These are phyloP conservation scores for Orbilia oligospora DNA, from an alignment of 2,329 filamentous ascomycete genomes.

Conservation along the genomic window DNA sequence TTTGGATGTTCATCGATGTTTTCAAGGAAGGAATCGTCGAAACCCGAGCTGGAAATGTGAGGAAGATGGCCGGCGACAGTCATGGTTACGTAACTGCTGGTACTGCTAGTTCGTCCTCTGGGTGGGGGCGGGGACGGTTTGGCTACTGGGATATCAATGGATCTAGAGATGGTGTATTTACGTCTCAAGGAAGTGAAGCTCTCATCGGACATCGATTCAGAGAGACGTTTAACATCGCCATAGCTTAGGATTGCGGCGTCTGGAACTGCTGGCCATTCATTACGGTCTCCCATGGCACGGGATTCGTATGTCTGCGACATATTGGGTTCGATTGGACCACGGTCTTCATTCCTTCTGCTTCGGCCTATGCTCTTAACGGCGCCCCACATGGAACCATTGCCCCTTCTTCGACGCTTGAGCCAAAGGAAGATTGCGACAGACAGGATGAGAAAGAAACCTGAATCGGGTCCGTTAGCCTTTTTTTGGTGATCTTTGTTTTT, in stretches of 20 bases:
- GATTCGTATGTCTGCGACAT: slow-evolving; percentile 36
- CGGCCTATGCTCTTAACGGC: not conserved
- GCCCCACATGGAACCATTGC: slow-evolving; percentile 18
- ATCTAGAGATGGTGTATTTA: slow-evolving; percentile 58
- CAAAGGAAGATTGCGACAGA: slow-evolving; percentile 38
- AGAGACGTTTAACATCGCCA: slow-evolving; percentile 40
- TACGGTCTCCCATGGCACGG: slow-evolving; percentile 28
- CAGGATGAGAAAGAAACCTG: slow-evolving; percentile 43
- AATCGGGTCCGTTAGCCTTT: not conserved
- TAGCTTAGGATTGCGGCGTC: slow-evolving; percentile 38
- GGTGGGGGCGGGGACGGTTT: slow-evolving; percentile 13
- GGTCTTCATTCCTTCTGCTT: slow-evolving; percentile 11
- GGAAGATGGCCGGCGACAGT: slow-evolving; percentile 43
- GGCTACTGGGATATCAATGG: slow-evolving; percentile 41
- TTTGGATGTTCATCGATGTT: slow-evolving; percentile 11
- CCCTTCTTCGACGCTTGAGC: slow-evolving; percentile 38
- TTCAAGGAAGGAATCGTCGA: slow-evolving; percentile 50
- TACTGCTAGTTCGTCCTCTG: slow-evolving; percentile 14
- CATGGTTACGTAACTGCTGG: slow-evolving; percentile 56
- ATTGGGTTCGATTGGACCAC: slow-evolving; percentile 38
- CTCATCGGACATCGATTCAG: slow-evolving; percentile 45
- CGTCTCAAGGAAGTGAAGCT: slow-evolving; percentile 46
- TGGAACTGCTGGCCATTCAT: slow-evolving; percentile 39
- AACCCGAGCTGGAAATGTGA: slow-evolving; percentile 39
- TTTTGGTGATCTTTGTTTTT: not conserved